Percentiles rank a stretch among this genome's conserved stretches.
Conservation (phyloP, 1,284 basidiomycete species). For the Austropuccinia psidii region DNA sequence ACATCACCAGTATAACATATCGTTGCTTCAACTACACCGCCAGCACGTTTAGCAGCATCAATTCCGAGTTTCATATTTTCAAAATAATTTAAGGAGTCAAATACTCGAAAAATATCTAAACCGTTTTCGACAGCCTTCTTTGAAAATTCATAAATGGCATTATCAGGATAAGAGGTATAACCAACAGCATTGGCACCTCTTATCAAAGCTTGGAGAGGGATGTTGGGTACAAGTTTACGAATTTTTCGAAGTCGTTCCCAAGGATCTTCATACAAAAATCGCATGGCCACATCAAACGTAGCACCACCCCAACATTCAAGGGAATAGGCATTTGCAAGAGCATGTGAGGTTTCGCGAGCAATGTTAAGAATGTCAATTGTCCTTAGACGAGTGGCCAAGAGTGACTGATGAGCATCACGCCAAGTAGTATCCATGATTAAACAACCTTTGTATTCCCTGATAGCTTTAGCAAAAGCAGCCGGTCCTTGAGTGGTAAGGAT, state of each 20-base stretch:
- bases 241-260: conserved; percentile 95
- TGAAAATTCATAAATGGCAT: conserved; percentile 85
- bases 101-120: conserved; percentile 99
- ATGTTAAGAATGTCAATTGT: conserved; percentile 98
- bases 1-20: conserved; percentile 99
- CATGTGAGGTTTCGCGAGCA: conserved; percentile 93
- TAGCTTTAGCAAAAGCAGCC: conserved; percentile 96
- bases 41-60: conserved; percentile 98
- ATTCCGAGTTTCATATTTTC: conserved; percentile 95
- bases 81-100: conserved; percentile 97
- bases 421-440: conserved; percentile 79
- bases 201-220: conserved; percentile 95
- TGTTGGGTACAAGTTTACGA: conserved; percentile 93
- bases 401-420: conserved; percentile 98
- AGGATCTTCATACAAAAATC: conserved; percentile 99
- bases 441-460: conserved; percentile 88
- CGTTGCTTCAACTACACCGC: conserved; percentile 93
- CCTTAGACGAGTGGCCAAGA: conserved; percentile 90
- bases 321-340: conserved; percentile 89
- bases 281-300: conserved; percentile 98
- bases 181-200: conserved; percentile 99
- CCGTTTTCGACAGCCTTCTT: conserved; percentile 91
- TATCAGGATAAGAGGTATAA: conserved; percentile 98
- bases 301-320: conserved; percentile 99
- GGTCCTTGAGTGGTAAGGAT: conserved; percentile 98